Evolutionary conservation across 306 rosid species (phyloP).

Genomic region (Lathyrus aphaca): DNA sequence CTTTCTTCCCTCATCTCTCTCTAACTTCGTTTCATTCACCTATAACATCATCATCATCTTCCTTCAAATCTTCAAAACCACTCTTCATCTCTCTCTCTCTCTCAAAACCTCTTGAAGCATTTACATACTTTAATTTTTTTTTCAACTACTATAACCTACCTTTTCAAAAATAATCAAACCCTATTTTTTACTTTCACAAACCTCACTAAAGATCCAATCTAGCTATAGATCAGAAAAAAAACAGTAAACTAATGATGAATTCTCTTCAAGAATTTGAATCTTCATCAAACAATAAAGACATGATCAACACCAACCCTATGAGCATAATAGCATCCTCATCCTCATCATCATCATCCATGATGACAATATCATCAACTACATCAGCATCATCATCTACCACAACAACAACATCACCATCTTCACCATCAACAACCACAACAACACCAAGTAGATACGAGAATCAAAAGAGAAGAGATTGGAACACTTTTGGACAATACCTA

Average conservation of each 20-base stretch:
- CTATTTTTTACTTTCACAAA: neutral
- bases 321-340: neutral
- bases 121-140: slow-evolving; percentile 15
- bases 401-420: neutral
- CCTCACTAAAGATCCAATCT: slow-evolving; percentile 23
- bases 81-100: neutral
- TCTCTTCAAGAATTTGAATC: slow-evolving; percentile 56
- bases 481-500: slow-evolving; percentile 75
- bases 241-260: slow-evolving; percentile 42
- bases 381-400: neutral
- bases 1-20: neutral
- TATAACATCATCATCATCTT: slow-evolving; percentile 35
- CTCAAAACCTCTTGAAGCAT: neutral
- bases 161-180: neutral
- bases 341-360: slow-evolving; percentile 5
- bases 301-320: slow-evolving; percentile 11
- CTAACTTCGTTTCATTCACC: slow-evolving; percentile 10
- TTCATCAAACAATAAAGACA: slow-evolving; percentile 37
- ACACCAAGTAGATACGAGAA: slow-evolving; percentile 70
- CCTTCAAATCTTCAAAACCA: slow-evolving; percentile 18
- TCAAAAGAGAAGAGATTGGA: slow-evolving; percentile 77
- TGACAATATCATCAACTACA: neutral
- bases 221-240: neutral
- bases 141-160: neutral
- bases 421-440: slow-evolving; percentile 32